Base-by-base conservation (phyloP, 805 yeast species). In the Wickerhamiella lipophila region DNA sequence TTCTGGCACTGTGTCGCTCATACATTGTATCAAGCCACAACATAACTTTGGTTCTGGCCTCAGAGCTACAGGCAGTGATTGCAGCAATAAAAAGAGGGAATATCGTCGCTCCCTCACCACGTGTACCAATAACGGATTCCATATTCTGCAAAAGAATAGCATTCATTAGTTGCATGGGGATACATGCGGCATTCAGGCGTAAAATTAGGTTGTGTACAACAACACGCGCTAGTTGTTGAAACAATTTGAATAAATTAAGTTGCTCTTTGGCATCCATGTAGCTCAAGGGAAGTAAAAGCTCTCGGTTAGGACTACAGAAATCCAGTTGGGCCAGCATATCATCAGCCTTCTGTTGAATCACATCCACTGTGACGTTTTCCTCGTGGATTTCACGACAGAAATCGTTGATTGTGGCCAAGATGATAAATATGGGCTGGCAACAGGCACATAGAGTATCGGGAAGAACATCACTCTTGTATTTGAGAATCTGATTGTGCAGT, bases 71-170 rank as follows among this genome's bases (percentile, higher is more conserved):
- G 54, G 82, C 74, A 59, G 78, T 79, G 58, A 83, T 73, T 1
- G 89, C 94, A 1, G 86, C 81, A 18, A 84, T 76, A 59, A 84
- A 84, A 53, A 83, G 62, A 0, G 94, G 94, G 62, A 84, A 83
- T 35, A 83, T 79, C 13, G 83, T 62, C 1, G 81, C 76, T 2
- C 84, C 79, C 57, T 83, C 87, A 39, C 82, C 79, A 1, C 76
- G 72, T 0, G 89, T 70, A 2, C 76, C 84, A 6, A 34, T 27
- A 1, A 34, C 39, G 5, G 47, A n/a, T 4, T 16, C 30, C 30
- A 34, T 15, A 8, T 21, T 25, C 7, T 18, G 29, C 3, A 44
- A 22, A 15, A 44, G 29, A 23, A 23, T 32, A 3, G 29, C 36
- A 29, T 74, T 68, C 39, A 83, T 64, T 27, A 73, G 69, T 53